These are phyloP conservation scores for Blastocystis sp. DNA, from an alignment of 352 stramenopile genomes.

Conservation along the genomic window DNA sequence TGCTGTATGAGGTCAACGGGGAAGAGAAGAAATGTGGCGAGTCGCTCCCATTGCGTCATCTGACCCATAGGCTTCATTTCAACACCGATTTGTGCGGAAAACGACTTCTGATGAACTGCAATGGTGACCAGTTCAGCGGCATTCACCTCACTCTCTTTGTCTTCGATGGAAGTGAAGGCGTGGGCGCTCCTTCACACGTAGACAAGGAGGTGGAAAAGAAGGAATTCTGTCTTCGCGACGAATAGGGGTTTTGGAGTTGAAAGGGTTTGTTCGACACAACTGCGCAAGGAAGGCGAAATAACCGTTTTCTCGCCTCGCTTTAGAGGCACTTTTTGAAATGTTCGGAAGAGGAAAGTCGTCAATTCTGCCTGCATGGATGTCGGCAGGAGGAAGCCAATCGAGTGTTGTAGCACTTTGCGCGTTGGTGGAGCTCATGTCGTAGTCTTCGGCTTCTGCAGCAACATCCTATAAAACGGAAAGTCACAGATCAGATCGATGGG, in stretches of 20 bases:
- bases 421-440: not conserved
- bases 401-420: not conserved
- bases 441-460: not conserved
- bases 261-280: no score
- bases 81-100: not conserved
- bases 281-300: no score
- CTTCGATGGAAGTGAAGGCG: not conserved
- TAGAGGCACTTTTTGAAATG: constrained; percentile 21
- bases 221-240: not conserved
- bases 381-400: not conserved
- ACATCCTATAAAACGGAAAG: not conserved
- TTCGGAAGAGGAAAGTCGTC: constrained; percentile 51
- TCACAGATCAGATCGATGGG: no score
- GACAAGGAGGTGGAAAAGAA: not conserved
- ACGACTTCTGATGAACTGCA: not conserved
- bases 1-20: not conserved
- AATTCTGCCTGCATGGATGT: constrained; percentile 55
- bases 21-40: not conserved
- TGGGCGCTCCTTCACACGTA: not conserved
- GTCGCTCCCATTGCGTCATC: not conserved
- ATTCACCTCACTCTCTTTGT: not conserved
- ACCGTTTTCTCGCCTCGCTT: no score
- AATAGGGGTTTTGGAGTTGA: not conserved
- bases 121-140: not conserved
- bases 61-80: not conserved